Percentiles rank a stretch among this genome's conserved stretches.
Evolutionary conservation across 371 early-diverging fungal genomes (phyloP).

Genomic region (Mortierella sp.): DNA sequence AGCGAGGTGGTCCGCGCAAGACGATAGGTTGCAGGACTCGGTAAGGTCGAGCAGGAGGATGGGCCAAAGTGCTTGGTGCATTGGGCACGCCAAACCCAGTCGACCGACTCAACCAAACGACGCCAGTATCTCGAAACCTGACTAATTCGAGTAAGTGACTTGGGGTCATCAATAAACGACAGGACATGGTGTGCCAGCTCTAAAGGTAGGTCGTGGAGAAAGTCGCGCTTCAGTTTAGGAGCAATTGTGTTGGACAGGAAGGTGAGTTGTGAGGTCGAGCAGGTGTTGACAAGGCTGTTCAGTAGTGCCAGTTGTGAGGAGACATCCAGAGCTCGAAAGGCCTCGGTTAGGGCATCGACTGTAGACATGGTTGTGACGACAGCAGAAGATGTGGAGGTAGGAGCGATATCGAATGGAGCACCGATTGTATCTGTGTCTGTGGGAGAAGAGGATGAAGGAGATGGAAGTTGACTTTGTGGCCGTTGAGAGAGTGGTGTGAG

Average conservation of each 20-base stretch:
- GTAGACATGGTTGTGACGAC: not conserved
- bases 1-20: constrained; percentile 23
- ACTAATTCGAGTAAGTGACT: constrained; percentile 77
- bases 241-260: constrained; percentile 66
- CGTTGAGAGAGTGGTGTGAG: not conserved
- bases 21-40: constrained; percentile 30
- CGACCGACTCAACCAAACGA: constrained; percentile 41
- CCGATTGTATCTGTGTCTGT: not conserved
- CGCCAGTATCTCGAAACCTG: constrained; percentile 84
- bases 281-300: constrained; percentile 63
- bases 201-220: constrained; percentile 77
- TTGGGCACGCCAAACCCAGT: constrained; percentile 73
- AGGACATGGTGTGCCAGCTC: constrained; percentile 80
- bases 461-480: not conserved
- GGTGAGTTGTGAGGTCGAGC: constrained; percentile 66
- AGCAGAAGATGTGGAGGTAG: too few species aligned
- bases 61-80: constrained; percentile 62
- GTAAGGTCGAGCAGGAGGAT: constrained; percentile 55
- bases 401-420: too few species aligned
- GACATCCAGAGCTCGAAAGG: constrained; percentile 40
- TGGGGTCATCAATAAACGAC: constrained; percentile 73
- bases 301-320: constrained; percentile 30
- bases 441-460: constrained; percentile 2
- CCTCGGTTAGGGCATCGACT: constrained; percentile 8
- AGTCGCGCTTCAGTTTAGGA: constrained; percentile 82